Base-by-base conservation (phyloP, 2,329 filamentous ascomycete species). In the Stromatinia cepivora region DNA sequence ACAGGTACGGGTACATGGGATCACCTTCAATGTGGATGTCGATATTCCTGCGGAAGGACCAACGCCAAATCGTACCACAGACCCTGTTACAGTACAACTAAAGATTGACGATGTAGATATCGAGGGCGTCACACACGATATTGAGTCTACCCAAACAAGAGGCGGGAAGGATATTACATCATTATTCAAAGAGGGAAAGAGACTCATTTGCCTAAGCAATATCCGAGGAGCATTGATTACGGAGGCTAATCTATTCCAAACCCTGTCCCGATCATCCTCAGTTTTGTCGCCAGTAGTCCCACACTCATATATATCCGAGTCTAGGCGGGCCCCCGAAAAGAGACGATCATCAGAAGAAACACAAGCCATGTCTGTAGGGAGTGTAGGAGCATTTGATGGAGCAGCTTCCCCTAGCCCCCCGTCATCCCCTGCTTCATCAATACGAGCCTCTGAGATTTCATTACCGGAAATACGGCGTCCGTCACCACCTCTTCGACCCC, bases 141-240 rank as follows among this genome's bases (percentile, higher is more conserved):
- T 74, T 15, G 71, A 72, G 17, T 45, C 56, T 59, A 22, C 68
- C n/a, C 64, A 56, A 8, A 75, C 75, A 31, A 80, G 82, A 31
- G 34, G 53, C 10, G 69, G 69, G 20, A 66, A 46, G 28, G 66
- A 59, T 4, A 66, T 59, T 9, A 67, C 28, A 17, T 73, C 59
- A 36, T 34, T 72, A 15, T 83, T 83, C 34, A 90, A 86, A 77
- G 82, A 88, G 70, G 89, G 89, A 31, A 91, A 91, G 77, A 84
- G 89, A 34, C 86, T 88, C 70, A 81, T 92, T 62, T 85, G 83
- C 22, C 80, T 92, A n/a, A 84, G 85, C 22, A 86, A 86, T 64
- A 85, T 92, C 45, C 85, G 86, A 31, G 89, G 88, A 20, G 86
- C 85, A 72, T 78, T 92, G 39, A 87, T 92, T 53, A 90, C 89